Evolutionary conservation across 2,329 filamentous ascomycete genomes (phyloP).

Genomic region (Trichothecium roseum): DNA sequence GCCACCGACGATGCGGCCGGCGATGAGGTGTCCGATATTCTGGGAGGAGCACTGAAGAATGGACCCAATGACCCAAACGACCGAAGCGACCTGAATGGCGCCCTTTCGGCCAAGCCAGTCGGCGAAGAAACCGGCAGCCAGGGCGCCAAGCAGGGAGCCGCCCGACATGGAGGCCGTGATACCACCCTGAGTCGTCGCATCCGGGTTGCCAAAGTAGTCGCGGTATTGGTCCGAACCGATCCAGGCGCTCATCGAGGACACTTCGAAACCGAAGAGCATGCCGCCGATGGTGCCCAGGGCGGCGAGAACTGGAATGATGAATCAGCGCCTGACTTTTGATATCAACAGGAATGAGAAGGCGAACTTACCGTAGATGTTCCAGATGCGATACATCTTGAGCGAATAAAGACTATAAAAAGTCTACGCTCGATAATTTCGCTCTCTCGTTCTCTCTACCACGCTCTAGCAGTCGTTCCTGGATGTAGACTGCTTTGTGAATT

Average conservation of each 20-base stretch:
- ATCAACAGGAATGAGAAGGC: background rate
- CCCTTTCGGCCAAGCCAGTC: slow-evolving; percentile 34
- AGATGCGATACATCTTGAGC: slow-evolving; percentile 21
- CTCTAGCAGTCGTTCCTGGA: no score
- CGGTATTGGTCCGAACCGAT: slow-evolving; percentile 40
- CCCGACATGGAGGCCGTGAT: slow-evolving; percentile 39
- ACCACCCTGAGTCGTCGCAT: slow-evolving; percentile 33
- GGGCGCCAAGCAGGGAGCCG: slow-evolving; percentile 35
- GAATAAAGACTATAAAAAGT: no score
- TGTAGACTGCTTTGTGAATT: no score
- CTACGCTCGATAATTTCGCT: no score
- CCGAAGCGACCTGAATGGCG: slow-evolving; percentile 31
- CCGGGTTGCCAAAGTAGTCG: slow-evolving; percentile 38
- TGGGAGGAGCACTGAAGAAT: slow-evolving; percentile 48
- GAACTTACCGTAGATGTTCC: slow-evolving; percentile 24
- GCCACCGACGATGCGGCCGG: slow-evolving; percentile 51
- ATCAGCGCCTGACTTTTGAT: slow-evolving; percentile 7
- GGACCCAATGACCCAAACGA: slow-evolving; percentile 46
- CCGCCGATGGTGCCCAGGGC: slow-evolving; percentile 30
- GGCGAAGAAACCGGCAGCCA: slow-evolving; percentile 32
- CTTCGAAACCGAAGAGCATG: slow-evolving; percentile 44
- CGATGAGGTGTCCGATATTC: slow-evolving; percentile 43
- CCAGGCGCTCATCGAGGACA: slow-evolving; percentile 48
- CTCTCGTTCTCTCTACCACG: no score
- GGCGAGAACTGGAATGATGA: slow-evolving; percentile 17